Base-by-base conservation (phyloP, 1,139 yeast species). In the Yamadazyma kanchanaburiensis region DNA sequence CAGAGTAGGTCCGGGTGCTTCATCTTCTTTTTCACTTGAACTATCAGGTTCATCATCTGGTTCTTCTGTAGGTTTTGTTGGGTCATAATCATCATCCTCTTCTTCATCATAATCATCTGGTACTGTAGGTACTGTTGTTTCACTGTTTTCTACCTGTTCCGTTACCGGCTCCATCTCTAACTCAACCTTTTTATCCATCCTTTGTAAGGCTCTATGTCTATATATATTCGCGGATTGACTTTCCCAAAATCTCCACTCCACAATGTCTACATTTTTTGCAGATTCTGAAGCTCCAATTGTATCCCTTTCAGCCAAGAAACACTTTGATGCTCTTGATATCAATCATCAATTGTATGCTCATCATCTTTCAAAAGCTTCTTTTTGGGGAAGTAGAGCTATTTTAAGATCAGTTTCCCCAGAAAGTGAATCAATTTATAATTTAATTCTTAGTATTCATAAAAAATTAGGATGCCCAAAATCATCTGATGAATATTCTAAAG, bases 371-470 rank as follows among this genome's bases (percentile, higher is more conserved):
- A 74, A 82, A 45, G 95, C 95, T 3, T 77, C 89, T 24, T 91
- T 83, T 52, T 75, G 77, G 60, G 96, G 96, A 22, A 70, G 91
- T 9, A 67, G 94, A 41, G 86, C 80, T 3, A 85, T 84, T 3
- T 64, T 85, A 38, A 67, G 94, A 47, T 86, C 88, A 27, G 94
- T 86, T n/a, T 81, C 91, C 9, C 82, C 82, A 12, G 95, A 86
- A 51, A 76, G 88, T 43, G 95, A 86, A 53, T 53, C 55, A 15
- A 82, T 86, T 37, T 85, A 67, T 49, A 89, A 86, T 44, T 61
- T 85, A 49, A 71, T 87, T 30, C 51, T 86, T 36, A 49, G 53
- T 2, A 57, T 86, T 32, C 87, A 86, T 51, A 48, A 48, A 9
- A 55, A 60, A 2, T 57, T 82, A 31, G 64, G 64, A 4, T 71